Evolutionary conservation across 768 basidiomycete genomes (phyloP).

Genomic region (Cystoderma amianthinum): DNA sequence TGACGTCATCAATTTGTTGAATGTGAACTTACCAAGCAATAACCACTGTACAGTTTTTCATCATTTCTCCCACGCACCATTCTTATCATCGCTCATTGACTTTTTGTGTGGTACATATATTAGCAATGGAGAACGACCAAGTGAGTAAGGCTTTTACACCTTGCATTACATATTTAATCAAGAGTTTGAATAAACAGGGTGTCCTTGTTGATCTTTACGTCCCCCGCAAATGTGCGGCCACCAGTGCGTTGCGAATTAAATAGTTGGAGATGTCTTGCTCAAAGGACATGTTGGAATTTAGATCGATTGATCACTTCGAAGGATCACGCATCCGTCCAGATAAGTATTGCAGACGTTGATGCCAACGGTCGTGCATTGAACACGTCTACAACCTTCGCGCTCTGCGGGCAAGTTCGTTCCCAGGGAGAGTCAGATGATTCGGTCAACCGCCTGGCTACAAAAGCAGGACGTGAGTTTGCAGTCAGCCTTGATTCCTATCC

Average conservation of each 20-base stretch:
- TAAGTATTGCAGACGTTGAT: slow-evolving; percentile 93
- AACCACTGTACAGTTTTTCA: slow-evolving; percentile 30
- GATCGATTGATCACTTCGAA: slow-evolving; percentile 98
- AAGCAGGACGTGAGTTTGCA: slow-evolving; percentile 81
- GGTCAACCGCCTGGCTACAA: slow-evolving; percentile 92
- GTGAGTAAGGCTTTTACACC: slow-evolving; percentile 34
- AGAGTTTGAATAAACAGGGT: slow-evolving; percentile 46
- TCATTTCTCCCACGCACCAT: slow-evolving; percentile 26
- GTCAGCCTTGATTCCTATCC: neutral
- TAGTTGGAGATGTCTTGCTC: slow-evolving; percentile 4
- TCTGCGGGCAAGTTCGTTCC: slow-evolving; percentile 90
- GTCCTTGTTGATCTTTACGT: slow-evolving; percentile 99
- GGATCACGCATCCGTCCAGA: slow-evolving; percentile 98
- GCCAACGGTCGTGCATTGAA: slow-evolving; percentile 72
- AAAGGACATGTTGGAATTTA: slow-evolving; percentile 20
- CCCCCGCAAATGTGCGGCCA: slow-evolving; percentile 98
- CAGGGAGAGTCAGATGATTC: slow-evolving; percentile 97
- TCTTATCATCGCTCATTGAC: slow-evolving; percentile 14
- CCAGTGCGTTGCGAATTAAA: slow-evolving; percentile 55
- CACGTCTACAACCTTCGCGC: slow-evolving; percentile 87
- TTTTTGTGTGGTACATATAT: slow-evolving; percentile 12
- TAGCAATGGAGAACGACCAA: slow-evolving; percentile 89
- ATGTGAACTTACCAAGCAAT: neutral
- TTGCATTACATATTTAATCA: slow-evolving; percentile 1
- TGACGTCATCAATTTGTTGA: neutral